A percentile compares a stretch with the other conserved stretches of the same genome.
Evolutionary conservation across 495 filamentous ascomycete species (phyloP).

Genomic region (Daldinia caldariorum): DNA sequence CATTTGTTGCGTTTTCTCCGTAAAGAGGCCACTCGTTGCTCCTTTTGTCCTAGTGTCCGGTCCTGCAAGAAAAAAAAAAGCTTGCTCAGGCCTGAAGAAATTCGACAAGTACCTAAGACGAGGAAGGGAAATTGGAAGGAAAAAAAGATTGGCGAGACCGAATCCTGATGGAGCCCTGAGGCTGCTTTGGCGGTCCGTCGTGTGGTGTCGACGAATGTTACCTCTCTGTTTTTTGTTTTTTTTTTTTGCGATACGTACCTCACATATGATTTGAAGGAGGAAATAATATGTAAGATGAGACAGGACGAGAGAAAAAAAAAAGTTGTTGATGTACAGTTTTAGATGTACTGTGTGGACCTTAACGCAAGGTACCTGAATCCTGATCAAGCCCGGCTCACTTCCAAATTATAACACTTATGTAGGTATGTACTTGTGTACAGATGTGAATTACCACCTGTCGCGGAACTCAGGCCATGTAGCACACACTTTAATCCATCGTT

Average conservation of each 20-base stretch:
- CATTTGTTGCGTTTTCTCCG: constrained; percentile 51
- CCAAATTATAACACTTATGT: background rate
- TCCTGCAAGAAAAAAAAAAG: constrained; percentile 31
- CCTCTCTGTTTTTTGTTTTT: background rate
- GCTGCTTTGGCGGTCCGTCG: constrained; percentile 49
- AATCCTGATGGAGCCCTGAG: constrained; percentile 49
- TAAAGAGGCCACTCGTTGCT: constrained; percentile 43
- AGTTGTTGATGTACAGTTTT: background rate
- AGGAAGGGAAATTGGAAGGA: constrained; percentile 19
- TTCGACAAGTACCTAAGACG: constrained; percentile 27
- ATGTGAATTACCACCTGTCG: no score
- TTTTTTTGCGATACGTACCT: background rate
- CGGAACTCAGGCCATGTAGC: background rate
- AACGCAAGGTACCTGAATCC: constrained; percentile 4
- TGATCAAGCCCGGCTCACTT: background rate
- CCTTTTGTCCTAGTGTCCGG: constrained; percentile 47
- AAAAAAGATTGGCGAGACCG: constrained; percentile 38
- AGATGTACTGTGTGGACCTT: background rate
- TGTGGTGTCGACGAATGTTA: constrained; percentile 17
- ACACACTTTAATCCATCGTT: background rate
- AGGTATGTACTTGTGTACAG: no score
- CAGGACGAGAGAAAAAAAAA: background rate
- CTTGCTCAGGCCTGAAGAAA: constrained; percentile 35
- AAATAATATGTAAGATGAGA: background rate
- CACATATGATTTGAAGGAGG: background rate